Base-by-base conservation (phyloP, 2,329 filamentous ascomycete species). In the Beauveria sp. region DNA sequence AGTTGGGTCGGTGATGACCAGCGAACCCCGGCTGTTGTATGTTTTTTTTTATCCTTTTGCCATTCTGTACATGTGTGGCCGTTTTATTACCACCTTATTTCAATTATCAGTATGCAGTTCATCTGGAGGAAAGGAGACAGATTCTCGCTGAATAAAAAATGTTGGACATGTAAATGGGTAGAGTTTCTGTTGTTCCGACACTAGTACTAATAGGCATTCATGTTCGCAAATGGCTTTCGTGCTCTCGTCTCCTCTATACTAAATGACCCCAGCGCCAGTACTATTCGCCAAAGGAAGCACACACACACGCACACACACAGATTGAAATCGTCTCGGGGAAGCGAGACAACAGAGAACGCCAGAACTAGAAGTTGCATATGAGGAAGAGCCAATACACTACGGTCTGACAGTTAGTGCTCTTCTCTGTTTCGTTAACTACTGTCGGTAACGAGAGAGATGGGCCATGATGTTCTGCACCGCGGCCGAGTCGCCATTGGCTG, bases 391-490 rank as follows among this genome's bases (percentile, higher is more conserved):
- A 28, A 34, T 7, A 55, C 18, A 20, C 41, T 46, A 55, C 53
- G 14, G 24, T 14, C 12, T 22, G 26, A 46, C 5, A 24, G 5
- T 12, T 3, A 12, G 22, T 37, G 41, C 40, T 18, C 18, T 18
- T 46, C 18, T 3, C n/a, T 5, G 10, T 7, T 16, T 18, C 9
- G 2, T 20, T 24, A 9, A 46, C n/a, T 67, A 84, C 69, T 86
- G 81, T 64, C 85, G 80, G 68, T 84, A 88, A 66, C 82, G 84
- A 52, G 86, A 83, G 62, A 91, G 75, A 67, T 90, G 85, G 16
- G 87, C 86, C 83, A 92, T 88, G 56, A 92, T 90, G 67, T 89
- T 88, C 70, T 88, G 83, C 66, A 91, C 80, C 58, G 85, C 77
- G 9, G 78, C 76, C 14, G 76, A 72, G 59, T 75, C 73, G 14